These are phyloP conservation scores for Suillus weaverae DNA, from an alignment of 768 basidiomycete species.

Conservation along the genomic window DNA sequence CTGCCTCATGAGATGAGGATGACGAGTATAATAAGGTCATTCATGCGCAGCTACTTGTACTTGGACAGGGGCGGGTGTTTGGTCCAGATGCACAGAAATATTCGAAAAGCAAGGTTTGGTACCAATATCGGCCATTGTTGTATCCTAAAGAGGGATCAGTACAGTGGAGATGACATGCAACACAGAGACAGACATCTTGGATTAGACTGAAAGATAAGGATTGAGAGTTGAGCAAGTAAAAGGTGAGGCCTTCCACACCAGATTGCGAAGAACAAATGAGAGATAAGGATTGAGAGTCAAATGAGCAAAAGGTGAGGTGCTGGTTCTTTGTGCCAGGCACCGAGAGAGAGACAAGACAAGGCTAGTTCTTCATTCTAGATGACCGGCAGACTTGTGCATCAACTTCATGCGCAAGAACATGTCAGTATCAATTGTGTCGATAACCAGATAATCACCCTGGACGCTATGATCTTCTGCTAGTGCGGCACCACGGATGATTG, in stretches of 20 bases:
- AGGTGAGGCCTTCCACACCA: too few relatives aligned
- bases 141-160: conserved; percentile 26
- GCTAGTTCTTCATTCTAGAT: background rate
- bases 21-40: conserved; percentile 21
- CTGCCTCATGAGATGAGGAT: conserved; percentile 44
- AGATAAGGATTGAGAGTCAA: background rate
- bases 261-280: background rate
- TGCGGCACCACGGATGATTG: conserved; percentile 32
- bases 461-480: conserved; percentile 21
- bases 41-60: conserved; percentile 22
- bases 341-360: background rate
- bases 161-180: background rate
- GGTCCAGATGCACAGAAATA: conserved; percentile 23
- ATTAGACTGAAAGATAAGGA: conserved; percentile 10
- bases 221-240: too few relatives aligned
- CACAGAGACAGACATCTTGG: conserved; percentile 23
- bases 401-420: conserved; percentile 23
- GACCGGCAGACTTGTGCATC: background rate
- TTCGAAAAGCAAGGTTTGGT: conserved; percentile 19
- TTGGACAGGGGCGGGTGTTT: conserved; percentile 18
- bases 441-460: conserved; percentile 24
- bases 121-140: conserved; percentile 32
- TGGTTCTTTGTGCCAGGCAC: too few relatives aligned
- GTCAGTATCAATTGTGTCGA: conserved; percentile 32
- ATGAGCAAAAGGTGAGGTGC: background rate